Conservation (phyloP, 257 asterid genomes). For the Rauvolfia tetraphylla region DNA sequence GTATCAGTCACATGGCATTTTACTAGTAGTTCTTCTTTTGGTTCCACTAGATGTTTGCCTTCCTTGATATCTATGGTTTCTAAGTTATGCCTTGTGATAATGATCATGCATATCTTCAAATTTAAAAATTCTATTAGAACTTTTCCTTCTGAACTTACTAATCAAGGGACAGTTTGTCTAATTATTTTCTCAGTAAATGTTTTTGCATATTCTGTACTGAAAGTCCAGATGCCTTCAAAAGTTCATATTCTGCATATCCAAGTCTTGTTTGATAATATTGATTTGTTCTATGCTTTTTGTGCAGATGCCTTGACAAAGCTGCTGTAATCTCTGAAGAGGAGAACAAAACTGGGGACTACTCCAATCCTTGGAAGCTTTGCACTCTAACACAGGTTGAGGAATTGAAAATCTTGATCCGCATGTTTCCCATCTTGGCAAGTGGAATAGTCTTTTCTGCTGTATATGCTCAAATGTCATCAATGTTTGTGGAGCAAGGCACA, state of each 20-base stretch:
- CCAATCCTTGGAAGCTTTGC: conserved; percentile 80
- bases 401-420: conserved; percentile 71
- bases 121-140: background rate
- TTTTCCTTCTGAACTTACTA: background rate
- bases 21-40: background rate
- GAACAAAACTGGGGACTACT: conserved; percentile 43
- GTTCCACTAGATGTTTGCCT: too few species aligned
- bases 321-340: conserved; percentile 54
- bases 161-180: background rate
- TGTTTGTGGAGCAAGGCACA: conserved; percentile 96
- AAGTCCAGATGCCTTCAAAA: background rate
- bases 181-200: background rate
- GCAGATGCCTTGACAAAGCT: conserved; percentile 91
- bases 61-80: background rate
- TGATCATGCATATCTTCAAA: background rate
- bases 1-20: background rate
- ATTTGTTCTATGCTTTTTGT: conserved; percentile 3
- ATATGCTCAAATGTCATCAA: conserved; percentile 82
- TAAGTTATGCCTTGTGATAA: background rate
- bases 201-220: background rate
- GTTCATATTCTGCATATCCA: background rate
- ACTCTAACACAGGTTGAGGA: conserved; percentile 91
- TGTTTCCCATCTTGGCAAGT: conserved; percentile 95
- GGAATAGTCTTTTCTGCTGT: conserved; percentile 88
- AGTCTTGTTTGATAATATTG: background rate